Conservation (phyloP, 495 filamentous ascomycete genomes). For the Talaromyces nanjingensis region DNA sequence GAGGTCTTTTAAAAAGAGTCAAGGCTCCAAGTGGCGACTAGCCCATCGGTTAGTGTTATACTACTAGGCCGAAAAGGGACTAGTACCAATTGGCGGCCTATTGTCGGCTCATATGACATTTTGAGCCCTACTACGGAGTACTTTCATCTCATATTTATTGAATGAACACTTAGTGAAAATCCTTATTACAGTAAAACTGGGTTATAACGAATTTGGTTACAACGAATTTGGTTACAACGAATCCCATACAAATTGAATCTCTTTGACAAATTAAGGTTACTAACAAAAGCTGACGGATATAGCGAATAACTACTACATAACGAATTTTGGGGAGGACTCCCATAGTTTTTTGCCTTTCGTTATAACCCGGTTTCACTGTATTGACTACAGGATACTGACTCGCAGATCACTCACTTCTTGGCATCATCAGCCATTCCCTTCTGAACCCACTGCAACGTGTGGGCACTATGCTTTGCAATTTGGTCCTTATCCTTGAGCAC, state of each 20-base stretch:
- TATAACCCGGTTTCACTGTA: too few species aligned
- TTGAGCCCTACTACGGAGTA: too few species aligned
- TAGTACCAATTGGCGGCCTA: not conserved
- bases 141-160: not conserved
- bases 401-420: conserved; percentile 23
- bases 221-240: too few species aligned
- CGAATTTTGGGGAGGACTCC: too few species aligned
- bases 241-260: too few species aligned
- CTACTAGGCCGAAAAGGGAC: not conserved
- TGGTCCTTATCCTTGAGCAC: conserved; percentile 47
- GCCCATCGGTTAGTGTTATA: not conserved
- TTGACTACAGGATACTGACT: not conserved
- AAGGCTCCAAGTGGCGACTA: conserved; percentile 1
- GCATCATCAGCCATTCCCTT: conserved; percentile 55
- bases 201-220: too few species aligned
- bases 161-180: conserved; percentile 3
- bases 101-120: not conserved
- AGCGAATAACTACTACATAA: too few species aligned
- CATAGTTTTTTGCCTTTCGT: too few species aligned
- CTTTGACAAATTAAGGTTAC: too few species aligned
- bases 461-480: conserved; percentile 45
- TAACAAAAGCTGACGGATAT: too few species aligned
- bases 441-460: conserved; percentile 52
- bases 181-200: too few species aligned
- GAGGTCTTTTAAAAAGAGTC: conserved; percentile 8